Base-by-base conservation (phyloP, 1,139 yeast genomes). In the Geotrichum siamense region DNA sequence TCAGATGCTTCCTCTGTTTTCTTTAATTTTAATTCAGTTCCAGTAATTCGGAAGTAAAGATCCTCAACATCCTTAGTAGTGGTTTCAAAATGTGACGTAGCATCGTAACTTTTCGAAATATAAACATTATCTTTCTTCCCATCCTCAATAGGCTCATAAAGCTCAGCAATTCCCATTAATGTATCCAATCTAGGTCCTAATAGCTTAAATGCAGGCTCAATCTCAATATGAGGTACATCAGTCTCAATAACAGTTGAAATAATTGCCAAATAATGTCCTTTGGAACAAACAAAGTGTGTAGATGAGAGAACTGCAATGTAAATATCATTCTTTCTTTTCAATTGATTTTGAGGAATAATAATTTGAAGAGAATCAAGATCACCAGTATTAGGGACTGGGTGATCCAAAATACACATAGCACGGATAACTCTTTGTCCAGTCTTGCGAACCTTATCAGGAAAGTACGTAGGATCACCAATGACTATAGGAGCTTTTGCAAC, bases 11-110 rank as follows among this genome's bases (percentile, higher is more conserved):
- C 84, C 47, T 78, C 83, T 44, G 79, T 84, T 65, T 82, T 76
- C 70, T 85, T 80, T 57, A 91, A 74, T 26, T 84, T 94, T 59
- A 91, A 74, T 19, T 94, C 95, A 64, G 85, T 84, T 44, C 97
- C 97, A 41, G 84, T 86, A 53, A 93, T 81, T 64, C 98, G 78
- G 66, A 81, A 79, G 67, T 93, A 86, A 51, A 91, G 76, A 63
- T 91, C 96, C 67, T 87, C 87, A 55, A 91, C 94, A 63, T 91
- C 98, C 62, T 91, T 97, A 38, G 98, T 91, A 59, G 95, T 84
- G 37, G 93, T 71, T 66, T 91, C 99, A 62, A 91, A 91, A 68
- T 91, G 99, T 10, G 96, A 86, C 9, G 94, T 74, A 1, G 98
- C 83, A 63, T 91, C 99, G 63, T 89, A 91, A 50, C 94, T 82